phyloP scores from a whole-genome alignment of 2,329 filamentous ascomycete genomes.

The Diplocarpon mali region DNA sequence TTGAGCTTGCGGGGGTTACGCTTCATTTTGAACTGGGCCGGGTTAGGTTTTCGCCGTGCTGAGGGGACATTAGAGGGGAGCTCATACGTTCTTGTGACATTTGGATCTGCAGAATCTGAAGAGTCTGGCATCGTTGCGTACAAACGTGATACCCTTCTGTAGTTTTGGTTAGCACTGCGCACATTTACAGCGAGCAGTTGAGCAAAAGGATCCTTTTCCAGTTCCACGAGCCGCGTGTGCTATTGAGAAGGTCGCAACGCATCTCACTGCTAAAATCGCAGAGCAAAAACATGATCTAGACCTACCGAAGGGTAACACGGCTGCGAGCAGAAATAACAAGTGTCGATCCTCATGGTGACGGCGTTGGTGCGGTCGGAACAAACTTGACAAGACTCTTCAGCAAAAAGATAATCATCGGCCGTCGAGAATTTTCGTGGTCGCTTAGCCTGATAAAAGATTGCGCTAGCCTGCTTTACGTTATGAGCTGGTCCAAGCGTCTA shows the following conservation, averaged over 20 bases:
- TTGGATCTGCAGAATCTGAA: conserved; percentile 46
- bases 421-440: conserved; percentile 13
- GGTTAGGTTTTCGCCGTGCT: conserved; percentile 3
- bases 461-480: conserved; percentile 6
- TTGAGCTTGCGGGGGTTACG: conserved; percentile 92
- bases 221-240: background rate
- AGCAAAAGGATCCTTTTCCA: background rate
- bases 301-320: conserved; percentile 47
- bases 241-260: background rate
- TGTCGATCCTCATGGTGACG: conserved; percentile 40
- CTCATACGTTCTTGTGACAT: conserved; percentile 33
- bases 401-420: conserved; percentile 5
- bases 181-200: background rate
- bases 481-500: conserved; percentile 1
- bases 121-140: conserved; percentile 32
- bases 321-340: conserved; percentile 60
- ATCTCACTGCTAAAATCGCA: too few species aligned
- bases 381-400: background rate
- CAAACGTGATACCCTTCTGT: conserved; percentile 39
- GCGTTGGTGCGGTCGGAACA: conserved; percentile 3
- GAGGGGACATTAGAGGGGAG: background rate
- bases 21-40: conserved; percentile 80
- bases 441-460: conserved; percentile 11
- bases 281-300: too few species aligned
- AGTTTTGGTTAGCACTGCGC: conserved; percentile 3